A percentile compares a stretch with the other conserved stretches of the same genome.
These are phyloP conservation scores for Rhododendron simsii DNA, from an alignment of 148 eudicot genomes.

Conservation along the genomic window DNA sequence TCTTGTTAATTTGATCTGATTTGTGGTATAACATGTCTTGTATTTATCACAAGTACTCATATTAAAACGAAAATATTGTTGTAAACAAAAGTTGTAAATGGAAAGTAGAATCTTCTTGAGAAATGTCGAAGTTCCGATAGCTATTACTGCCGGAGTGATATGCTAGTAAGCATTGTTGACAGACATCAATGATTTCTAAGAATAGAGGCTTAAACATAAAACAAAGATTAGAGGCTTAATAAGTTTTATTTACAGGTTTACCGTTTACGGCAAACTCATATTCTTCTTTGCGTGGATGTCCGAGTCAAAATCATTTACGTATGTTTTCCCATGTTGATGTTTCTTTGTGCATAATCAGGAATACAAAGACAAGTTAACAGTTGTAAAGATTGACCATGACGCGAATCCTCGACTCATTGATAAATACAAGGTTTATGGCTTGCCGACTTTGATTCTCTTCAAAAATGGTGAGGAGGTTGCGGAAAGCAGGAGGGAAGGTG, in stretches of 20 bases:
- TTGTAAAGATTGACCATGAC: conserved; percentile 58
- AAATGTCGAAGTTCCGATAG: neutral
- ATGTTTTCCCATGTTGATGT: neutral
- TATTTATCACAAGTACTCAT: neutral
- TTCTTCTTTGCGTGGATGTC: neutral
- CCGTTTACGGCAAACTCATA: neutral
- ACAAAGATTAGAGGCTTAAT: neutral
- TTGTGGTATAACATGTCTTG: neutral
- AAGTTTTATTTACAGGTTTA: neutral
- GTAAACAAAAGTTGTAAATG: neutral
- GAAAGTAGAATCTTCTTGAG: neutral
- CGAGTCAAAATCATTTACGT: neutral
- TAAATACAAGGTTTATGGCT: conserved; percentile 53
- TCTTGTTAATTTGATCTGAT: neutral
- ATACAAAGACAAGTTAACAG: conserved; percentile 38
- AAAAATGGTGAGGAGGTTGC: conserved; percentile 47
- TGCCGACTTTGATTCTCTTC: conserved; percentile 50
- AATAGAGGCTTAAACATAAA: neutral
- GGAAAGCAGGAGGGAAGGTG: conserved; percentile 57
- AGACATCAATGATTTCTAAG: neutral
- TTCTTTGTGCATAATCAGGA: conserved; percentile 27
- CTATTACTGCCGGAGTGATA: neutral
- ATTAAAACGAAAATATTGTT: neutral
- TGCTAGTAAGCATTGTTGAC: neutral
- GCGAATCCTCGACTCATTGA: conserved; percentile 41